Conservation (phyloP, 176 grass and related monocot species). For the Zizania latifolia region DNA sequence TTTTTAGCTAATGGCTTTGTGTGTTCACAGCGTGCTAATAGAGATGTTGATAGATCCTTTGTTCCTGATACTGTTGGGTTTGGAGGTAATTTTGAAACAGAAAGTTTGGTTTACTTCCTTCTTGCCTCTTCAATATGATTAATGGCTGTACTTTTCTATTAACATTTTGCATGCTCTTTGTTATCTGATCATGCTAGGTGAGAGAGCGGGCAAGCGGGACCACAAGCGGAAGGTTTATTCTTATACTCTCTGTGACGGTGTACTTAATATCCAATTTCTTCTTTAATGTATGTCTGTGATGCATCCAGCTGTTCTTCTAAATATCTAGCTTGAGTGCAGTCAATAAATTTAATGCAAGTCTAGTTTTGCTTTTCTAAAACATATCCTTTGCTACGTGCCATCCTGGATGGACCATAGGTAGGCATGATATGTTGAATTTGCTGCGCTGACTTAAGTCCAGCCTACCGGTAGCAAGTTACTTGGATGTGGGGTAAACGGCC, state of each 20-base stretch:
- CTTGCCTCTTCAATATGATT: background rate
- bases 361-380: background rate
- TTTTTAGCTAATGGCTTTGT: conserved; percentile 18
- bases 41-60: conserved; percentile 73
- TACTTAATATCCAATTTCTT: background rate
- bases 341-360: background rate
- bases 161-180: conserved; percentile 10
- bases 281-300: background rate
- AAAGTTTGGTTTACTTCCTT: background rate
- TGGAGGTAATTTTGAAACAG: conserved; percentile 57
- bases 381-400: background rate
- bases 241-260: conserved; percentile 17
- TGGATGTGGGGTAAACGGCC: no score
- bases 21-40: conserved; percentile 64
- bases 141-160: background rate
- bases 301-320: background rate
- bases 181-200: conserved; percentile 62
- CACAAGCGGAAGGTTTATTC: conserved; percentile 89
- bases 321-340: background rate
- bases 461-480: no score
- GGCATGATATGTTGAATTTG: background rate
- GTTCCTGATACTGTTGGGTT: conserved; percentile 62
- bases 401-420: background rate
- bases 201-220: conserved; percentile 73
- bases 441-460: no score